A percentile compares a stretch with the other conserved stretches of the same genome.
These are phyloP conservation scores for Gentiana macrophylla DNA, from an alignment of 257 asterid species.

Conservation along the genomic window DNA sequence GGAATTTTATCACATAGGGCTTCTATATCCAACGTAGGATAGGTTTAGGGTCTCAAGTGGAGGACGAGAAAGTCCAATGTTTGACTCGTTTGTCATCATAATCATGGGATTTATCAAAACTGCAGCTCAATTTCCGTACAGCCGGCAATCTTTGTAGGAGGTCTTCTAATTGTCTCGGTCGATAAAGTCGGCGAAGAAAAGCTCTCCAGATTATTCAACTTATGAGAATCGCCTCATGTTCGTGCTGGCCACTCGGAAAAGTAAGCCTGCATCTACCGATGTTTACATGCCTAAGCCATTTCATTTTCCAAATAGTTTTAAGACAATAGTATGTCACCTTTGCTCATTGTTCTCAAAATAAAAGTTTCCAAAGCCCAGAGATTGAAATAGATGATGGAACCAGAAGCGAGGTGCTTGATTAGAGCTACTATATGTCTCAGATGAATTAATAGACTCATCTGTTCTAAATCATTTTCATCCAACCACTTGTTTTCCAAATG, in stretches of 20 bases:
- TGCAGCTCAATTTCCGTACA: slow-evolving; percentile 1
- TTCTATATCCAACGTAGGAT: neutral
- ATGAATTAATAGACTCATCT: slow-evolving; percentile 1
- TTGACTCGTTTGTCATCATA: too few relatives aligned
- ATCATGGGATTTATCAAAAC: too few relatives aligned
- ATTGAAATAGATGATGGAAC: neutral
- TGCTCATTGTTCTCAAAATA: neutral
- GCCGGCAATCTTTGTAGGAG: neutral
- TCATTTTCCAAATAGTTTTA: slow-evolving; percentile 1
- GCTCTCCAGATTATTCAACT: neutral
- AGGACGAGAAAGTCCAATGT: neutral
- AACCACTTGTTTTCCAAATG: neutral
- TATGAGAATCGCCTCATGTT: neutral
- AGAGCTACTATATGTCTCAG: slow-evolving; percentile 3
- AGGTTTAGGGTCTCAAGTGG: neutral
- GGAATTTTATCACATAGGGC: neutral
- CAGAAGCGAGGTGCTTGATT: neutral
- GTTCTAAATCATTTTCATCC: neutral
- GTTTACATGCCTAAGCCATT: slow-evolving; percentile 5
- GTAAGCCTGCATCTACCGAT: neutral
- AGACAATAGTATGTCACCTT: slow-evolving; percentile 1
- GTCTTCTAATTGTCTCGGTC: neutral
- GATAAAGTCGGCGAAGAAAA: neutral
- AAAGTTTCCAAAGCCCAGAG: slow-evolving; percentile 8
- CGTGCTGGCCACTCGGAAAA: neutral